Evolutionary conservation across 768 basidiomycete genomes (phyloP), one percentile per base, ranked within the genome.

Genomic region (Suillus sp.): DNA sequence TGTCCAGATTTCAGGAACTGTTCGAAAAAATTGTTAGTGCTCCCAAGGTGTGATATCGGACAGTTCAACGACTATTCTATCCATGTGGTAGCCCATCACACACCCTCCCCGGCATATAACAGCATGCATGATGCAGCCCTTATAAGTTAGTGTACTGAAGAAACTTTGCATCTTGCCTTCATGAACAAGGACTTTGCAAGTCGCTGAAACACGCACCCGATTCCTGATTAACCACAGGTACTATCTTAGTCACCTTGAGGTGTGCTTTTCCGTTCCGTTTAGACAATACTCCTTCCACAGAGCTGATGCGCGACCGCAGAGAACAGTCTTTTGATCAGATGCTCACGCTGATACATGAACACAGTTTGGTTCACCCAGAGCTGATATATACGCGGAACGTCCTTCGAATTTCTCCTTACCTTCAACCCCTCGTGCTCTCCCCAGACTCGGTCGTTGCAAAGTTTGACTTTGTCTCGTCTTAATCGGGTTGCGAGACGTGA

Each of bases 351-450:
- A 34, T 34, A 34, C 32, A 34, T 8, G 32, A 34, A 34, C 32
- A 34, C 95, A 9, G 78, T 83, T 11, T 86, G 89, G 62, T 86
- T 91, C 16, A 95, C 95, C n/a, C 32, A 79, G 47, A 87, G 89
- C 68, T 95, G 96, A 38, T 97, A 98, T 77, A 89, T 99, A 54
- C 96, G 99, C 77, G 95, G 96, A 65, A 98, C 96, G 90, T 96
- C 96, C 22, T 85, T 99, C 51, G 92, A 97, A 4, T 98, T 99
- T 85, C 85, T 99, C 57, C 60, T 88, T 78, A 87, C 80, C 74
- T 65, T 80, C 37, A 77, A 75, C 66, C 73, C 43, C 72, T 72
- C 22, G 13, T 34, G 43, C 79, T 48, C 70, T 38, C 37, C 5
- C 25, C 55, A 11, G 25, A 38, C 25, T 27, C 18, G 6, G 11